A percentile compares a stretch with the other conserved stretches of the same genome.
These are phyloP conservation scores for Emydomyces testavorans DNA, from an alignment of 2,329 filamentous ascomycete species.

Conservation along the genomic window DNA sequence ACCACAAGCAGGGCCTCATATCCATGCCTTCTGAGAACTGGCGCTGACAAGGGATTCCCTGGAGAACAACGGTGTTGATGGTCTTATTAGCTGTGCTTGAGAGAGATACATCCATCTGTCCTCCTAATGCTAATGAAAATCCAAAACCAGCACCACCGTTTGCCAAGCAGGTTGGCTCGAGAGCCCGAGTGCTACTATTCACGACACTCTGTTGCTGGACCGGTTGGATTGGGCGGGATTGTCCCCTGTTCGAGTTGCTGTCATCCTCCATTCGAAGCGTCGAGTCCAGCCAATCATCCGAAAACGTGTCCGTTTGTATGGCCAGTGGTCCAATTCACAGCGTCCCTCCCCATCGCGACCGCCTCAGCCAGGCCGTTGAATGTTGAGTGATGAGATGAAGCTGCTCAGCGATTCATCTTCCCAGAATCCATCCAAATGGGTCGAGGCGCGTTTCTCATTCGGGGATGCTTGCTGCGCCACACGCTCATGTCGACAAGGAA, in stretches of 20 bases:
- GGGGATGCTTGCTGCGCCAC: neutral
- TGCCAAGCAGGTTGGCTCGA: neutral
- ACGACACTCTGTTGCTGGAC: slow-evolving; percentile 4
- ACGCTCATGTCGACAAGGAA: neutral
- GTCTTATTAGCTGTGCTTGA: neutral
- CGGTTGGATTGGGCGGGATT: neutral
- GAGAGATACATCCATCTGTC: neutral
- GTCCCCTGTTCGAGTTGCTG: neutral
- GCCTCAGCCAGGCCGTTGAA: no score
- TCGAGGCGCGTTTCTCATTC: no score
- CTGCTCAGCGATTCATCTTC: neutral
- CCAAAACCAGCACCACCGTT: neutral
- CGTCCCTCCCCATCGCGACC: no score
- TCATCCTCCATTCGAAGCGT: neutral
- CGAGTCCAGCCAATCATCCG: slow-evolving; percentile 9
- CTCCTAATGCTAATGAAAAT: no score
- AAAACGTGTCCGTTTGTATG: slow-evolving; percentile 5
- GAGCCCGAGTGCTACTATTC: no score
- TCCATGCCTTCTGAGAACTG: no score
- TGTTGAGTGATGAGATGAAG: no score
- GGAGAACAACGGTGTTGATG: no score
- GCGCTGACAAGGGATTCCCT: no score
- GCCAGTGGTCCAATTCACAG: no score
- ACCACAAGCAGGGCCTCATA: no score
- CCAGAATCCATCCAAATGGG: neutral